These are phyloP conservation scores for Peziza echinospora DNA, from an alignment of 495 filamentous ascomycete genomes.

Conservation along the genomic window DNA sequence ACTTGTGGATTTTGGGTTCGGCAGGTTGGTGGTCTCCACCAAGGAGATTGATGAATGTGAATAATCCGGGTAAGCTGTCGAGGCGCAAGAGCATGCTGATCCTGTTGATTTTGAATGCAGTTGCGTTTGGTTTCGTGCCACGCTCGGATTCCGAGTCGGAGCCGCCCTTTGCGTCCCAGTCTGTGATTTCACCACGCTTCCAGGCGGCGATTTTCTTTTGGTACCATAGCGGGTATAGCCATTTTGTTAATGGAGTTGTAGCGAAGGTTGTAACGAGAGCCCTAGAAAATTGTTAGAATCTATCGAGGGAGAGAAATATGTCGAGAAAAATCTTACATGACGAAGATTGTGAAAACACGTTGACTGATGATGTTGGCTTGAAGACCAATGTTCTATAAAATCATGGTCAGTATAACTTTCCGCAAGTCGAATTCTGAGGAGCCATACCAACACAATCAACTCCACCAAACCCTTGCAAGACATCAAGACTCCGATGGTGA, in stretches of 20 bases:
- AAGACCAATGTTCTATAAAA: conserved; percentile 64
- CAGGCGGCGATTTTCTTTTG: conserved; percentile 79
- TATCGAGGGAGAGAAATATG: conserved; percentile 69
- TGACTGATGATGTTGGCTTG: conserved; percentile 75
- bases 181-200: conserved; percentile 77
- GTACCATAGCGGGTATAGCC: conserved; percentile 72
- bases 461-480: conserved; percentile 94
- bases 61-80: conserved; percentile 69
- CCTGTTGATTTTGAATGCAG: conserved; percentile 22
- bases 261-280: conserved; percentile 79
- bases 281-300: no score
- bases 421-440: neutral
- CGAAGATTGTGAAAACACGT: conserved; percentile 90
- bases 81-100: conserved; percentile 56
- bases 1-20: conserved; percentile 28
- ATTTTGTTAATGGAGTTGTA: conserved; percentile 62
- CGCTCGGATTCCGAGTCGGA: conserved; percentile 21
- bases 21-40: conserved; percentile 26
- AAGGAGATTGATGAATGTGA: conserved; percentile 64
- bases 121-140: conserved; percentile 23
- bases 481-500: conserved; percentile 84
- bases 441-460: conserved; percentile 71
- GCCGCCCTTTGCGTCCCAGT: conserved; percentile 61
- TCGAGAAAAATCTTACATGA: conserved; percentile 90
- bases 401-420: conserved; percentile 13